Base-by-base conservation (phyloP, 192 early-diverging fungal species). In the Coemansia asiatica region DNA sequence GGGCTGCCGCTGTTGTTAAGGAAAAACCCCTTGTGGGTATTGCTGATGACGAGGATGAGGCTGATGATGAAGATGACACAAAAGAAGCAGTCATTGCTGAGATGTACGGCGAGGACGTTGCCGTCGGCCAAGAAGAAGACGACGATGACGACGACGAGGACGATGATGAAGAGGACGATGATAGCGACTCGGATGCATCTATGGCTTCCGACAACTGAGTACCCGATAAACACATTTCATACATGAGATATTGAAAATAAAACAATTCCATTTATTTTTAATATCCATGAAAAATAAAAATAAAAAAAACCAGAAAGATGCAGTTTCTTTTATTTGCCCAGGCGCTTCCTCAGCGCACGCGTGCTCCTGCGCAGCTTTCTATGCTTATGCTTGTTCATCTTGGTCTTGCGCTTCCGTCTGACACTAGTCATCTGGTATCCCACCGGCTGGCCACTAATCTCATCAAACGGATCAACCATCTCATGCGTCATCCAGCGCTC, bases 321-420 rank as follows among this genome's bases (percentile, higher is more conserved):
- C n/a, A n/a, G n/a, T n/a, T n/a, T n/a, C n/a, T n/a, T n/a, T 65
- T 85, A 90, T 72, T 92, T 92, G 60, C 89, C 88, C 46, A 90
- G 81, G 33, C 86, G 85, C 81, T 88, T 89, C 61, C 89, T 85
- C 77, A 90, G 71, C n/a, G 91, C 90, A 60, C 87, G 85, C 28
- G 83, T 87, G 77, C 87, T 85, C 79, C 90, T 91, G 66, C 91
- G 85, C 56, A 89, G 72, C 74, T 97, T 97, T 77, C 90, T 91
- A 74, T 90, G 90, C 83, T 97, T 97, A 85, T 97, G 94, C 83
- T 95, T 97, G 71, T 95, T 95, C 94, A 95, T 94, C 88, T 94
- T 94, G 80, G 89, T 88, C 68, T 84, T 89, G 56, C 93, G 87
- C 72, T 91, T 90, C 78, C 93, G 90, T 65, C 88, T 74, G 29